A percentile compares a stretch with the other conserved stretches of the same genome.
Conservation (phyloP, 2,329 filamentous ascomycete genomes). For the Sporothrix inflata region DNA sequence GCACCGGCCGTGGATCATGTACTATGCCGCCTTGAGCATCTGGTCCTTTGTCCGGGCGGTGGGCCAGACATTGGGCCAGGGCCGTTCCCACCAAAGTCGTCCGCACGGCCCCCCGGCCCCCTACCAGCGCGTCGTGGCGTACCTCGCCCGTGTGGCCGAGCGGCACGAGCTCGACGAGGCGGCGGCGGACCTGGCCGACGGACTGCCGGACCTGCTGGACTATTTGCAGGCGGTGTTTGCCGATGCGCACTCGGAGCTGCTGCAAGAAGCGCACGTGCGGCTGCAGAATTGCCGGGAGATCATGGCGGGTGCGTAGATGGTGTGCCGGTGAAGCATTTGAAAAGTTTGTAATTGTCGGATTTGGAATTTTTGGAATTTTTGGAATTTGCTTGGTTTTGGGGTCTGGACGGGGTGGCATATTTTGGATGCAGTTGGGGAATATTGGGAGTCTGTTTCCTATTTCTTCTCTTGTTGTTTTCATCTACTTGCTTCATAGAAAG, state of each 20-base stretch:
- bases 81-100: not conserved
- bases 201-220: slow-evolving; percentile 52
- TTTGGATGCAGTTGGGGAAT: not conserved
- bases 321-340: too few relatives aligned
- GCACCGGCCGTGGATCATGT: slow-evolving; percentile 88
- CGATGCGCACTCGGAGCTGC: slow-evolving; percentile 63
- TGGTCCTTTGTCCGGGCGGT: slow-evolving; percentile 86
- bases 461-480: not conserved
- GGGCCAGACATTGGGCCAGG: slow-evolving; percentile 45
- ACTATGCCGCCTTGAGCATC: slow-evolving; percentile 81
- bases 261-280: slow-evolving; percentile 75
- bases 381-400: too few relatives aligned
- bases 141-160: slow-evolving; percentile 66
- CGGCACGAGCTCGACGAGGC: slow-evolving; percentile 71
- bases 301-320: slow-evolving; percentile 31
- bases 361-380: not conserved
- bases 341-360: not conserved
- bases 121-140: slow-evolving; percentile 44
- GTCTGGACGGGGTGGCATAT: too few relatives aligned
- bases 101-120: not conserved
- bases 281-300: slow-evolving; percentile 70
- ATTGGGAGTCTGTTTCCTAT: not conserved
- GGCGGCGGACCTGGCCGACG: slow-evolving; percentile 67
- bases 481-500: not conserved
- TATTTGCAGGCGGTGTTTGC: slow-evolving; percentile 48